A percentile compares a stretch with the other conserved stretches of the same genome.
phyloP scores from a whole-genome alignment of 2,329 filamentous ascomycete species.

The Fusarium transvaalense region DNA sequence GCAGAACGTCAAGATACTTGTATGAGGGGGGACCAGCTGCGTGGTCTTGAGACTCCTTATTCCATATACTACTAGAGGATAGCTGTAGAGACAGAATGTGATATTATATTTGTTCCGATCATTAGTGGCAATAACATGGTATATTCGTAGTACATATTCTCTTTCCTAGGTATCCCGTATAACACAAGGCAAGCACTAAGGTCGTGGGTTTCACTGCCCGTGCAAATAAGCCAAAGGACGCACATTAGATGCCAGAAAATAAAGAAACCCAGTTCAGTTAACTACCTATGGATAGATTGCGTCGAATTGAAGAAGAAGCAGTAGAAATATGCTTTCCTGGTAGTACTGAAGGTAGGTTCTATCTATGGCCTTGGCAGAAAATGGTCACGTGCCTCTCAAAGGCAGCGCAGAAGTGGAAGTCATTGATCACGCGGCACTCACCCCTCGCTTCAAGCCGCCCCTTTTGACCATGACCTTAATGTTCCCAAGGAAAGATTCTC shows the following conservation, averaged over 20 bases:
- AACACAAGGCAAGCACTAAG: too few relatives aligned
- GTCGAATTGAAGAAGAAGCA: background rate
- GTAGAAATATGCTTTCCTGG: background rate
- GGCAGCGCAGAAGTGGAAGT: background rate
- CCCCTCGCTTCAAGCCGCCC: constrained; percentile 6
- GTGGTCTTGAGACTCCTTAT: background rate
- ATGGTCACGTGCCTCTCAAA: constrained; percentile 19
- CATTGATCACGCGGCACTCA: constrained; percentile 15
- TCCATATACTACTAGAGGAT: background rate
- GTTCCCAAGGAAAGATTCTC: background rate
- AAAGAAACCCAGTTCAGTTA: background rate
- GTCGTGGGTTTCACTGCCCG: background rate
- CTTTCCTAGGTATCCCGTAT: too few relatives aligned
- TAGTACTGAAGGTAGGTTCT: background rate
- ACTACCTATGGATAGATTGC: background rate
- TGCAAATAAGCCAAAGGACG: background rate
- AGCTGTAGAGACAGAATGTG: too few relatives aligned
- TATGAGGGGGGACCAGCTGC: background rate
- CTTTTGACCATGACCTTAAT: constrained; percentile 9
- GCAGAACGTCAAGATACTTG: background rate
- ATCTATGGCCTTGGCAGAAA: background rate
- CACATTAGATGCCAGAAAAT: too few relatives aligned
- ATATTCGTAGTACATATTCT: too few relatives aligned
- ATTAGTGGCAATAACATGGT: too few relatives aligned
- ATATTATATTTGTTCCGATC: too few relatives aligned